A percentile compares a stretch with the other conserved stretches of the same genome.
phyloP scores from a whole-genome alignment of 2,329 filamentous ascomycete genomes.

The Cytospora mali region DNA sequence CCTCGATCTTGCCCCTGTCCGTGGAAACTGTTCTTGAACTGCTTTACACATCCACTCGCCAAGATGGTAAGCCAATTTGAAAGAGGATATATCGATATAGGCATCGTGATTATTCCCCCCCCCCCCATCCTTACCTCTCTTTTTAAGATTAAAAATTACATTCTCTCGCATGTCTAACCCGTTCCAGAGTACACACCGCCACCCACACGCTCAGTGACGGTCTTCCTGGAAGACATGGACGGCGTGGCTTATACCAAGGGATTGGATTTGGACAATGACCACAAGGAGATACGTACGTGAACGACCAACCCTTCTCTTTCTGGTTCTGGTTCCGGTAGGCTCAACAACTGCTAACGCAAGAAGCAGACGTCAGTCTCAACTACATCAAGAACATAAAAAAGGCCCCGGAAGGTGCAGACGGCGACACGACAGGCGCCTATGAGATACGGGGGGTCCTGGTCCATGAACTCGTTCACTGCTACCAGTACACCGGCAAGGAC shows the following conservation, averaged over 20 bases:
- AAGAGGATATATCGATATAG: not conserved
- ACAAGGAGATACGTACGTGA: slow-evolving; percentile 27
- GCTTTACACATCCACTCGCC: slow-evolving; percentile 63
- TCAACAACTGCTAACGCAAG: slow-evolving; percentile 83
- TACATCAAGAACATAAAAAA: slow-evolving; percentile 63
- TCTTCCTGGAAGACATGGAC: slow-evolving; percentile 76
- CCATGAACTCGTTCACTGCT: slow-evolving; percentile 95
- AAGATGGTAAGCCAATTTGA: not conserved
- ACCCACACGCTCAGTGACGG: slow-evolving; percentile 80
- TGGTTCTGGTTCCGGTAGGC: slow-evolving; percentile 59
- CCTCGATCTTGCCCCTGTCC: slow-evolving; percentile 62
- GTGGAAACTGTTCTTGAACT: slow-evolving; percentile 69
- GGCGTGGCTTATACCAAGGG: slow-evolving; percentile 86
- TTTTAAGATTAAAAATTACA: not conserved
- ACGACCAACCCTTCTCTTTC: not conserved
- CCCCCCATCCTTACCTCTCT: not conserved
- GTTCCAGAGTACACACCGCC: slow-evolving; percentile 40
- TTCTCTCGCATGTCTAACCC: not conserved
- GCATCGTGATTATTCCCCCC: not conserved
- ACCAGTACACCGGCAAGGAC: slow-evolving; percentile 72
- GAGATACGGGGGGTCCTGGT: slow-evolving; percentile 84
- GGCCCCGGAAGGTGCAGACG: slow-evolving; percentile 37
- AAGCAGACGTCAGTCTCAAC: slow-evolving; percentile 81
- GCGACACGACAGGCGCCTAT: slow-evolving; percentile 39
- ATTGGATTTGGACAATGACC: slow-evolving; percentile 25